Evolutionary conservation across 805 yeast species (phyloP).

Genomic region (Suhomyces prunicola): DNA sequence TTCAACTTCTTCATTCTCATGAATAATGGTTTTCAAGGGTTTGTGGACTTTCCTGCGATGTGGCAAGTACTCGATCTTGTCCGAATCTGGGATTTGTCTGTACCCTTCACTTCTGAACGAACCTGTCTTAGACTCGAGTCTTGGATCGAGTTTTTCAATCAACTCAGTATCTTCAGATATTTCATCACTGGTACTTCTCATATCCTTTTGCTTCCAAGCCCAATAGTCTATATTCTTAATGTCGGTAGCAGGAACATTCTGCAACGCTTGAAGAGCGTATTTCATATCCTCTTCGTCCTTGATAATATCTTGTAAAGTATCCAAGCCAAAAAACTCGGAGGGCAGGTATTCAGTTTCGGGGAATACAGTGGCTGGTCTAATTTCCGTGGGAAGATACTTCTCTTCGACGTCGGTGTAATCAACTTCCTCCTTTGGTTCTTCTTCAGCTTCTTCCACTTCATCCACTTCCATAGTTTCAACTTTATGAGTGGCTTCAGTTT

Average conservation of each 20-base stretch:
- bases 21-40: slow-evolving; percentile 74
- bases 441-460: slow-evolving; percentile 18
- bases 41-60: slow-evolving; percentile 69
- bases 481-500: slow-evolving; percentile 22
- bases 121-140: slow-evolving; percentile 48
- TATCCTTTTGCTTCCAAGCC: slow-evolving; percentile 60
- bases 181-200: slow-evolving; percentile 22
- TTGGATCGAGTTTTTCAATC: slow-evolving; percentile 24
- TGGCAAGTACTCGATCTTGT: slow-evolving; percentile 74
- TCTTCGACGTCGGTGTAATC: slow-evolving; percentile 29
- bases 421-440: slow-evolving; percentile 15
- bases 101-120: slow-evolving; percentile 74
- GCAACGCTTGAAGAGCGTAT: slow-evolving; percentile 47
- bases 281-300: slow-evolving; percentile 73
- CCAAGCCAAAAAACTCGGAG: slow-evolving; percentile 37
- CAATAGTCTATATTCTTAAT: slow-evolving; percentile 49
- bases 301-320: slow-evolving; percentile 49
- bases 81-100: slow-evolving; percentile 64
- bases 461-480: slow-evolving; percentile 25
- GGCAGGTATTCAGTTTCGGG: slow-evolving; percentile 36
- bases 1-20: slow-evolving; percentile 48
- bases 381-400: slow-evolving; percentile 51
- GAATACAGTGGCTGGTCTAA: slow-evolving; percentile 54
- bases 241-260: slow-evolving; percentile 11
- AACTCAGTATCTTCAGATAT: slow-evolving; percentile 24